Base-by-base conservation (phyloP, 345 rosid species). In the Sapria himalayana region DNA sequence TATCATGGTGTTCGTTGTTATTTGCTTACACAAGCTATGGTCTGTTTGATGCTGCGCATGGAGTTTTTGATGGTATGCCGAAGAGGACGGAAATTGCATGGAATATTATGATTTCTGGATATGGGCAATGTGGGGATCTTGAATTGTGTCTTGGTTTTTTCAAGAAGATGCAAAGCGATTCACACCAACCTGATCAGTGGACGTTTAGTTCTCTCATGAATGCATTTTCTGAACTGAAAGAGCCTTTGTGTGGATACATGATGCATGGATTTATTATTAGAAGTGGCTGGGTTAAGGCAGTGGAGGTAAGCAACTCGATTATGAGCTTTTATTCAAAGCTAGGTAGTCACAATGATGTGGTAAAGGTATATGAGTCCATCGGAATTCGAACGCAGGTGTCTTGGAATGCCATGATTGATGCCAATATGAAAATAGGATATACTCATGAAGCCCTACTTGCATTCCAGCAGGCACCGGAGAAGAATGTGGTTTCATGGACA, bases 1-100 rank as follows among this genome's bases (percentile, higher is more conserved):
- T 84, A 25, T 58, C 84, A 8, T 73, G 92, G 92, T 79, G 95
- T 43, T 84, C 92, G 7, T 73, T 78, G 63, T 55, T 78, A 62
- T 76, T 61, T 60, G 78, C 85, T 0, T 58, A 71, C 37, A 43
- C 67, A 12, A 78, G 61, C 42, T 50, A 58, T 44, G 58, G 64
- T 37, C 54, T 43, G 51, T 63, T 69, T 39, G 42, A 41, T 18
- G 42, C 14, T 8, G 92, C 76, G 0, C 2, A 37, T 4, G 41
- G 44, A 49, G 56, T 79, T 27, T 84, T 84, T 43, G 0, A 22
- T 39, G 42, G 37, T n/a, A 75, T 79, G 75, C 81, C 81, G 0
- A 55, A 29, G 31, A 69, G 24, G 59, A 67, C 73, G 0, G 39
- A 46, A 3, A 51, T 73, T 57, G 64, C 95, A 15, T 84, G 95